Evolutionary conservation across 2,329 filamentous ascomycete genomes (phyloP).

Genomic region (Immersiporthe knoxdaviesiana): DNA sequence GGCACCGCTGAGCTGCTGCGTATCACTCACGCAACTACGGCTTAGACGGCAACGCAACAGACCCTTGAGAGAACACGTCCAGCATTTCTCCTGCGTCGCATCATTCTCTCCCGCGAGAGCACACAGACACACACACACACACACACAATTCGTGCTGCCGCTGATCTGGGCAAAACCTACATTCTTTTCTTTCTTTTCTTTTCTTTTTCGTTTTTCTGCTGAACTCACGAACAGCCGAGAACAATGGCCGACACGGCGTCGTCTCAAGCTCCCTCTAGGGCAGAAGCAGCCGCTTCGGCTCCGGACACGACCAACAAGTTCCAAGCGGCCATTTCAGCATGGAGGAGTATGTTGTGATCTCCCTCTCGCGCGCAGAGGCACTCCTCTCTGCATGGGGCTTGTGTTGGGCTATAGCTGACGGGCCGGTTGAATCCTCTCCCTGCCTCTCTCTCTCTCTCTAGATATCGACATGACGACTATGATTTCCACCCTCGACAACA

Average conservation of each 20-base stretch:
- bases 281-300: slow-evolving; percentile 9
- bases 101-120: neutral
- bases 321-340: slow-evolving; percentile 91
- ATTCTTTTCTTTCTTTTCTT: slow-evolving; percentile 6
- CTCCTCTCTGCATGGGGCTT: slow-evolving; percentile 8
- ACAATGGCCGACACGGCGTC: slow-evolving; percentile 22
- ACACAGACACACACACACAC: neutral
- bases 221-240: neutral
- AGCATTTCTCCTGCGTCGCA: slow-evolving; percentile 15
- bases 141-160: neutral
- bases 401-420: slow-evolving; percentile 20
- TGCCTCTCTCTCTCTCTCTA: no score
- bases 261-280: slow-evolving; percentile 15
- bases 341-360: slow-evolving; percentile 71
- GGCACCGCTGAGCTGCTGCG: neutral
- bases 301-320: slow-evolving; percentile 82
- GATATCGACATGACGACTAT: slow-evolving; percentile 86
- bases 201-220: neutral
- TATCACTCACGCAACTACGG: neutral
- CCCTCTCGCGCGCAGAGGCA: neutral
- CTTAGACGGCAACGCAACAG: neutral
- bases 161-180: slow-evolving; percentile 13
- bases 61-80: slow-evolving; percentile 22
- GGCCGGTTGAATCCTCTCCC: slow-evolving; percentile 16
- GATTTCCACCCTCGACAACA: slow-evolving; percentile 83